A percentile compares a stretch with the other conserved stretches of the same genome.
Evolutionary conservation across 495 filamentous ascomycete genomes (phyloP).

Genomic region (Hamigera avellanea): DNA sequence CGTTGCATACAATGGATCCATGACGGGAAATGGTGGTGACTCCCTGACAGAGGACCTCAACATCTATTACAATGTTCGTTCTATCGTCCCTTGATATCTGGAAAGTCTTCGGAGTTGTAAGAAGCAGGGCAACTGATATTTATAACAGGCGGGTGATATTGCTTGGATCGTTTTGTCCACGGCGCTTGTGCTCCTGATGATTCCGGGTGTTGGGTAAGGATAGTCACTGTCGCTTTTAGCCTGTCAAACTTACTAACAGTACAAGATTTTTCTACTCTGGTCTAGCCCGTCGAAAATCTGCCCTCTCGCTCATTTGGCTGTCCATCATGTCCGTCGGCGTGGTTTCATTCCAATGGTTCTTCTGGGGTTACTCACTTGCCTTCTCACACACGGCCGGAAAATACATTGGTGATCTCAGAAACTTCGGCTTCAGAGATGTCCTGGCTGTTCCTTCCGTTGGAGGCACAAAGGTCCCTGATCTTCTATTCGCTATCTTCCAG

Average conservation of each 20-base stretch:
- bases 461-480: slow-evolving; percentile 69
- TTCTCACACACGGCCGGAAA: slow-evolving; percentile 78
- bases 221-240: not conserved
- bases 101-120: too few species aligned
- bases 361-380: slow-evolving; percentile 93
- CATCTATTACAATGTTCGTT: slow-evolving; percentile 65
- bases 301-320: slow-evolving; percentile 88
- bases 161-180: slow-evolving; percentile 83
- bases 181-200: slow-evolving; percentile 92
- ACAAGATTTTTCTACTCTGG: slow-evolving; percentile 92
- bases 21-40: slow-evolving; percentile 54
- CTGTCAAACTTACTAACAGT: too few species aligned
- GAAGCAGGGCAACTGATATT: slow-evolving; percentile 13
- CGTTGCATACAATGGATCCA: slow-evolving; percentile 53
- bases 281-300: slow-evolving; percentile 91
- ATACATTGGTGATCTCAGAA: slow-evolving; percentile 75
- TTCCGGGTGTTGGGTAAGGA: slow-evolving; percentile 78
- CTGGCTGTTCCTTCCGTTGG: slow-evolving; percentile 74
- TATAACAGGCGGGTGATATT: slow-evolving; percentile 66
- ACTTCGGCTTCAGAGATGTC: slow-evolving; percentile 78
- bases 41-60: slow-evolving; percentile 66
- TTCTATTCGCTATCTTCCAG: slow-evolving; percentile 89
- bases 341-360: slow-evolving; percentile 96
- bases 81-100: not conserved
- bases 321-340: slow-evolving; percentile 93